These are phyloP conservation scores for Malania oleifera DNA, from an alignment of 164 flowering plant species.

Conservation along the genomic window DNA sequence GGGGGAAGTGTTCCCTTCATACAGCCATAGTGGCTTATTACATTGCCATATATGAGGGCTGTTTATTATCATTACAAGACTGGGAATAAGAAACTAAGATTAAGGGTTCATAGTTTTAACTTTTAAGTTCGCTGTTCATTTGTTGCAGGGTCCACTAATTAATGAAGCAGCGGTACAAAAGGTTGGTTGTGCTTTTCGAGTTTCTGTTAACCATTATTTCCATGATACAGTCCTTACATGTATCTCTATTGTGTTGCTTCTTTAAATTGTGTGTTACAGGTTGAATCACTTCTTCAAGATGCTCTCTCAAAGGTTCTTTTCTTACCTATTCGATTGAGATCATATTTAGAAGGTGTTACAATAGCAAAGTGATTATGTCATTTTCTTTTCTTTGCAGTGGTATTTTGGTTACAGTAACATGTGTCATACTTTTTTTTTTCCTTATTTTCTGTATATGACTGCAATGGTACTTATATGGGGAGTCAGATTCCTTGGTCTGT, in stretches of 20 bases:
- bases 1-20: not conserved
- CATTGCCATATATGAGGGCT: not conserved
- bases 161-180: constrained; percentile 90
- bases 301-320: constrained; percentile 76
- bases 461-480: no score
- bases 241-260: not conserved
- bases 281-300: constrained; percentile 75
- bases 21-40: not conserved
- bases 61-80: not conserved
- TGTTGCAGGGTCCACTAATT: constrained; percentile 85
- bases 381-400: not conserved
- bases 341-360: not conserved
- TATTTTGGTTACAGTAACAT: no score
- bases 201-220: not conserved
- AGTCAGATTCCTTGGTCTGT: no score
- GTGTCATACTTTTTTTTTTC: no score
- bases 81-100: not conserved
- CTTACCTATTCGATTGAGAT: constrained; percentile 3
- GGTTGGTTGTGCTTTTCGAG: constrained; percentile 29
- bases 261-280: constrained; percentile 38
- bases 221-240: not conserved
- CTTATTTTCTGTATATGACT: no score
- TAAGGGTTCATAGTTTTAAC: not conserved
- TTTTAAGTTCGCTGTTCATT: not conserved
- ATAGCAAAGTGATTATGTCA: not conserved